A percentile compares a stretch with the other conserved stretches of the same genome.
Evolutionary conservation across 441 rosid genomes (phyloP).

Genomic region (California macrophylla): DNA sequence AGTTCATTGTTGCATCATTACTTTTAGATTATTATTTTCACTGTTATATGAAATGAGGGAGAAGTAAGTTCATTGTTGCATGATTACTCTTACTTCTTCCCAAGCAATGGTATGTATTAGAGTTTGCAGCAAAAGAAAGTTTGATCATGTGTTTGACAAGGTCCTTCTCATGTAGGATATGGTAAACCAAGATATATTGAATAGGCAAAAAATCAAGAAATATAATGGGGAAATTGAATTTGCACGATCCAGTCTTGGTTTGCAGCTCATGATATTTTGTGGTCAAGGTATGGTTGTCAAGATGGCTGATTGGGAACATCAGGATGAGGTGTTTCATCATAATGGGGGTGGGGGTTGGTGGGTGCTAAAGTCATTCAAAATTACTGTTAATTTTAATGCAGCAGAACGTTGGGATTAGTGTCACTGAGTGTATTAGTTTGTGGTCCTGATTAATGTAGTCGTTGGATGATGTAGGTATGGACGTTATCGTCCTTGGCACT

Average conservation of each 20-base stretch:
- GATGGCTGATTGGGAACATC: not conserved
- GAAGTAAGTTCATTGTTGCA: constrained; percentile 37
- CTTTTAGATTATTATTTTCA: not conserved
- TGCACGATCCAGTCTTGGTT: not conserved
- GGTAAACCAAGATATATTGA: not conserved
- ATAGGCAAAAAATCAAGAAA: not conserved
- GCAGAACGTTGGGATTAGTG: not conserved
- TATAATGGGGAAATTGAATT: not conserved
- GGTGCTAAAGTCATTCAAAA: too few species aligned
- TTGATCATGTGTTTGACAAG: not conserved
- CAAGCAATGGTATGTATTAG: not conserved
- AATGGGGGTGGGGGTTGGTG: not conserved
- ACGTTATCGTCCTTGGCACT: constrained; percentile 70
- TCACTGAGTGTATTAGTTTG: not conserved
- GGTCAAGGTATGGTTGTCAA: not conserved
- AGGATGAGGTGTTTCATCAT: not conserved
- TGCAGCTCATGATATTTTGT: not conserved
- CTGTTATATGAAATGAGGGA: too few species aligned
- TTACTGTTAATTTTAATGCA: not conserved
- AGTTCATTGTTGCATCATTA: constrained; percentile 25
- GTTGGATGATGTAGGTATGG: constrained; percentile 57
- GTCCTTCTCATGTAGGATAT: not conserved
- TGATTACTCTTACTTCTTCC: constrained; percentile 7
- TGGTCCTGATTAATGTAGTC: not conserved
- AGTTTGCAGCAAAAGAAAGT: not conserved